Percentiles rank a stretch among this genome's conserved stretches.
Evolutionary conservation across 2,329 filamentous ascomycete genomes (phyloP).

Genomic region (Nigrograna mackinnonii): DNA sequence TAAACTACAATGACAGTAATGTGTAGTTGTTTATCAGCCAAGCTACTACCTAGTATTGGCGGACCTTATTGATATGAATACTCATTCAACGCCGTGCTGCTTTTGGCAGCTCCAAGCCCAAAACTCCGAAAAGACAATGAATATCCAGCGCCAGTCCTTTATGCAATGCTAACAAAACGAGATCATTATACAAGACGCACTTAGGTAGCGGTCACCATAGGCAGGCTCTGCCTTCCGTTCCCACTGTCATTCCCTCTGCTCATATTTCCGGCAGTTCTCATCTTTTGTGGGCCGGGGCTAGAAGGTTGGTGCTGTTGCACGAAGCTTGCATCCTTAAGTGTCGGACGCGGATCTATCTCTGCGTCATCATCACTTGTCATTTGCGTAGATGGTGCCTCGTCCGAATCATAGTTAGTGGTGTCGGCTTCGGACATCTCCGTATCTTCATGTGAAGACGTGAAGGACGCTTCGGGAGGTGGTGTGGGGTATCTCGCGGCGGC

Average conservation of each 20-base stretch:
- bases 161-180: conserved; percentile 1
- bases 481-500: too few species aligned
- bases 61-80: too few species aligned
- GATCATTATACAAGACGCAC: not conserved
- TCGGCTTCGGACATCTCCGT: conserved; percentile 21
- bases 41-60: too few species aligned
- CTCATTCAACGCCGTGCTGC: too few species aligned
- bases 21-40: too few species aligned
- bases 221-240: not conserved
- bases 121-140: too few species aligned
- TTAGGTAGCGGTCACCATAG: conserved; percentile 5
- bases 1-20: too few species aligned
- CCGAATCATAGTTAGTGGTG: conserved; percentile 15
- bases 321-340: not conserved
- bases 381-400: conserved; percentile 23
- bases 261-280: conserved; percentile 8
- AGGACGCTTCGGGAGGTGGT: conserved; percentile 9
- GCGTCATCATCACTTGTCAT: conserved; percentile 27
- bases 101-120: too few species aligned
- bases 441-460: conserved; percentile 5
- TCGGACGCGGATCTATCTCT: conserved; percentile 8
- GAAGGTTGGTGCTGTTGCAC: not conserved
- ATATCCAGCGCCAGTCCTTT: too few species aligned
- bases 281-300: conserved; percentile 3
- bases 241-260: not conserved